Percentiles rank a stretch among this genome's conserved stretches.
Evolutionary conservation across 2,329 filamentous ascomycete species (phyloP).

Genomic region (Curvularia hawaiiensis): DNA sequence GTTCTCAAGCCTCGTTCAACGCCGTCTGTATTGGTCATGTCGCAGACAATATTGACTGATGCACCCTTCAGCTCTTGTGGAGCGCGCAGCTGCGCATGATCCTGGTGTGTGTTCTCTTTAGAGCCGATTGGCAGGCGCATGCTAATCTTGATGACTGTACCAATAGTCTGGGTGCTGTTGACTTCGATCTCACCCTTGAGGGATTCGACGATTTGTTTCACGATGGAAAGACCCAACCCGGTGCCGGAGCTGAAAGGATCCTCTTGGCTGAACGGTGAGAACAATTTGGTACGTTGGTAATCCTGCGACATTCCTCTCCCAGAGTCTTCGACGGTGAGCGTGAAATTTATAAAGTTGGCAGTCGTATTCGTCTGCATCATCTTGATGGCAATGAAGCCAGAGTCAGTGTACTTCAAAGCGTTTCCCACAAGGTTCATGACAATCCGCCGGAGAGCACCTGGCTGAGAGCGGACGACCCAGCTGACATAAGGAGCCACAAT

Average conservation of each 20-base stretch:
- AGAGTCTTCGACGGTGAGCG: conserved; percentile 46
- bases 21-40: conserved; percentile 25
- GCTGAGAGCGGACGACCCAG: conserved; percentile 39
- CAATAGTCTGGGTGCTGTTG: conserved; percentile 33
- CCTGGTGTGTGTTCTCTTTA: conserved; percentile 17
- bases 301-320: conserved; percentile 45
- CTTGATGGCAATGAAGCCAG: conserved; percentile 37
- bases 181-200: conserved; percentile 41
- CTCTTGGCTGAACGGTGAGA: conserved; percentile 45
- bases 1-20: conserved; percentile 32
- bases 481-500: conserved; percentile 36
- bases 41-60: conserved; percentile 30
- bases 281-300: conserved; percentile 40
- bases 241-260: conserved; percentile 42
- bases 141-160: conserved; percentile 35
- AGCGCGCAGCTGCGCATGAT: conserved; percentile 19
- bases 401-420: conserved; percentile 43
- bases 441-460: conserved; percentile 41
- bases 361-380: conserved; percentile 25
- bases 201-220: conserved; percentile 43
- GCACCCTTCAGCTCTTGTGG: conserved; percentile 25
- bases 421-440: conserved; percentile 47
- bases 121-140: conserved; percentile 28
- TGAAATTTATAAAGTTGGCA: conserved; percentile 25
- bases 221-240: conserved; percentile 44